Base-by-base conservation (phyloP, 108 stramenopile species). In the Ochromonas danica region DNA sequence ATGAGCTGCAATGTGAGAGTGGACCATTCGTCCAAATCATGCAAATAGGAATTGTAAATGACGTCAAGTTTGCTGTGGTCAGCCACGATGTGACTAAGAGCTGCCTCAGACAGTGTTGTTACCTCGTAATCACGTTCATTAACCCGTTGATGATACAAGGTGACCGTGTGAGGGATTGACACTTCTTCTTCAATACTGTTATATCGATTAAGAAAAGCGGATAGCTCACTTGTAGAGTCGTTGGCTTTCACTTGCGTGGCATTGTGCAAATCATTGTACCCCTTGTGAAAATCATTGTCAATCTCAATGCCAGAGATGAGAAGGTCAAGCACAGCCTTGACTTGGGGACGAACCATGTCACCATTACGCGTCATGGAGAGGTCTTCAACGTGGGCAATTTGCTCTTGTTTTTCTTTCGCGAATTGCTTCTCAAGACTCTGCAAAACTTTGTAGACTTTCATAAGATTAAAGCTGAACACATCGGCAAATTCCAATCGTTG, bases 321-420 rank as follows among this genome's bases (percentile, higher is more conserved):
- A 3, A 67, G 17, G 25, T 67, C 63, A 6, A 67, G 17, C 25
- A 67, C 63, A 6, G 63, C 63, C 25, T 67, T 67, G 14, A 67
- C 63, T 67, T 67, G 63, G 6, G 63, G 63, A 36, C 63, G 63
- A 67, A 67, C 31, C 63, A 67, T 67, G 25, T 67, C 63, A 31
- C 63, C 63, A 36, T 67, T 67, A 6, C 25, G 3, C 35, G 27
- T 25, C 63, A 67, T 67, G 33, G 30, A 31, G 14, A 67, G 6
- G 27, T 67, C 63, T 6, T 67, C 63, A 36, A 67, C 25, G 6
- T 35, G 10, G 17, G 30, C 31, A 10, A 67, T 67, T 67, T 67
- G 63, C 33, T 67, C 10, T 35, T 67, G 3, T 6, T 36, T 28
- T 67, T 67, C 63, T 67, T 3, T 36, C 3, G 25, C 10, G 31